Conservation (phyloP, 352 stramenopile genomes). For the Phytophthora brassicae region DNA sequence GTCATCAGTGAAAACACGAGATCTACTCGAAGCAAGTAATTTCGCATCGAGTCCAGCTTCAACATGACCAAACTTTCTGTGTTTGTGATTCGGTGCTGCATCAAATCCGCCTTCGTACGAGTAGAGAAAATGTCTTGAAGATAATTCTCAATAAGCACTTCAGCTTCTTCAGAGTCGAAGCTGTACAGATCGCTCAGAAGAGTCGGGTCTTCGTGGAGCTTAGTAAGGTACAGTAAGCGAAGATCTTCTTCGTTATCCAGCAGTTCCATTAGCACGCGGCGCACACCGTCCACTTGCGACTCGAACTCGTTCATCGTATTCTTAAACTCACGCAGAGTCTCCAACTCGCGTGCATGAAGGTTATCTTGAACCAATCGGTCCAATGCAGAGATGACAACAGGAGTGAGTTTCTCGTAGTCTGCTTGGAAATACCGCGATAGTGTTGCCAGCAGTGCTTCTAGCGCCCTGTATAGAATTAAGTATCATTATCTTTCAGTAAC, state of each 20-base stretch:
- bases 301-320: constrained; percentile 76
- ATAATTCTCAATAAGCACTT: constrained; percentile 80
- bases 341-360: constrained; percentile 51
- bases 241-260: constrained; percentile 73
- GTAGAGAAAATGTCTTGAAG: constrained; percentile 83
- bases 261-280: constrained; percentile 62
- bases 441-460: constrained; percentile 65
- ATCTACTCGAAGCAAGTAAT: constrained; percentile 73
- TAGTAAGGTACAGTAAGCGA: constrained; percentile 63
- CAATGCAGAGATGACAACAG: constrained; percentile 45
- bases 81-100: constrained; percentile 77
- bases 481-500: not conserved
- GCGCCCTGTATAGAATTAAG: constrained; percentile 27
- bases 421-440: constrained; percentile 54
- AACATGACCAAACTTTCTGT: constrained; percentile 81
- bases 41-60: constrained; percentile 78
- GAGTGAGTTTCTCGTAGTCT: constrained; percentile 51
- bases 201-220: constrained; percentile 60
- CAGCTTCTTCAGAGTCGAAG: constrained; percentile 73
- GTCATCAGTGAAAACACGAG: constrained; percentile 71
- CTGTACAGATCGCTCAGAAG: constrained; percentile 57
- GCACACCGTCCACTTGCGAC: constrained; percentile 61
- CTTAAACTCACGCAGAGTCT: constrained; percentile 68
- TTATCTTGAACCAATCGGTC: constrained; percentile 53
- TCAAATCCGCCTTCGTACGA: constrained; percentile 61